phyloP scores from a whole-genome alignment of 1,139 yeast species.

The Candida sp. region DNA sequence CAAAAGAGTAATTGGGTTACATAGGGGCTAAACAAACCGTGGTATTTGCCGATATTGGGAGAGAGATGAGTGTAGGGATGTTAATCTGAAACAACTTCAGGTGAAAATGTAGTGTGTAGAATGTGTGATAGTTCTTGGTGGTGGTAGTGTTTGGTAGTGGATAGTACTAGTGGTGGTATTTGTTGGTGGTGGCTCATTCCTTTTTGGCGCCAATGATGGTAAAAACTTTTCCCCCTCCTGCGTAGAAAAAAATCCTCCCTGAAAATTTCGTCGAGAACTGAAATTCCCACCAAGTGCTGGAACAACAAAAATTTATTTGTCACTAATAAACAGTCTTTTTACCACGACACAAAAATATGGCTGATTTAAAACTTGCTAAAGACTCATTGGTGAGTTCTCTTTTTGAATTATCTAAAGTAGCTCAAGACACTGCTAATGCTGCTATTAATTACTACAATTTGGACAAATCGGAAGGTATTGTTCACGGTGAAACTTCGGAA shows the following conservation, averaged over 20 bases:
- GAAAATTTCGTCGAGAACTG: not conserved
- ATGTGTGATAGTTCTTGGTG: too few species aligned
- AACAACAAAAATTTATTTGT: not conserved
- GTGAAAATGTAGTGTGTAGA: too few species aligned
- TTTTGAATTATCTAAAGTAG: slow-evolving; percentile 76
- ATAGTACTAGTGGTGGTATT: not conserved
- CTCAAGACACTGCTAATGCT: slow-evolving; percentile 76
- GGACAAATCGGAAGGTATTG: slow-evolving; percentile 17
- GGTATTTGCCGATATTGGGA: too few species aligned
- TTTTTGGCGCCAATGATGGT: too few species aligned
- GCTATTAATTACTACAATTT: slow-evolving; percentile 71
- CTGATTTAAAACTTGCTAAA: slow-evolving; percentile 37
- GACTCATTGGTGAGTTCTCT: slow-evolving; percentile 70
- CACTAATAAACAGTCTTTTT: slow-evolving; percentile 1
- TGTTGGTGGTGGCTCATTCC: too few species aligned
- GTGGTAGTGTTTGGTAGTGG: too few species aligned
- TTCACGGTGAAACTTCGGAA: slow-evolving; percentile 30
- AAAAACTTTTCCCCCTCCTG: not conserved
- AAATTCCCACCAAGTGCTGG: slow-evolving; percentile 2
- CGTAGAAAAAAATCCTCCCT: not conserved
- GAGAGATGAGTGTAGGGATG: too few species aligned
- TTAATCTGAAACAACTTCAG: too few species aligned
- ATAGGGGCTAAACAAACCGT: not conserved
- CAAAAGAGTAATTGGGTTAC: not conserved
- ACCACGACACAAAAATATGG: slow-evolving; percentile 16